Percentiles rank a stretch among this genome's conserved stretches.
These are phyloP conservation scores for Besnoitia besnoiti DNA, from an alignment of 169 alveolate species.

Conservation along the genomic window DNA sequence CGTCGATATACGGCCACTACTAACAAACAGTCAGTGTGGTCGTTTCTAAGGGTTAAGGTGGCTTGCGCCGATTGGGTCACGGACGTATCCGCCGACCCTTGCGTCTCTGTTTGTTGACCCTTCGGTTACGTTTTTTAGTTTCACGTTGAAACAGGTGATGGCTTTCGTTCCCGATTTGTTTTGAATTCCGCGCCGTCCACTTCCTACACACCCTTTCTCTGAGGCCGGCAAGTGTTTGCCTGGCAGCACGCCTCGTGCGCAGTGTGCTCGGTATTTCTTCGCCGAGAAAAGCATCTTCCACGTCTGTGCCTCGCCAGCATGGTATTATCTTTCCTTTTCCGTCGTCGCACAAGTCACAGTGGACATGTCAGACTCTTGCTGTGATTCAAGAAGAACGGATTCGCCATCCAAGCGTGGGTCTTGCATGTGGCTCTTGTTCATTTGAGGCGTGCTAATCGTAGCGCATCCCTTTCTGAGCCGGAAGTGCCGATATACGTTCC, in stretches of 20 bases:
- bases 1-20: not conserved
- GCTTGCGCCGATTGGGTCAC: not conserved
- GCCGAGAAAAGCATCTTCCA: too few species aligned
- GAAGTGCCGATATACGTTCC: too few species aligned
- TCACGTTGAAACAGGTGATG: not conserved
- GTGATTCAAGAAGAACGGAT: too few species aligned
- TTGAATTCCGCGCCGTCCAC: not conserved
- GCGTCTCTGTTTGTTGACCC: not conserved
- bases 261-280: not conserved
- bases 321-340: too few species aligned
- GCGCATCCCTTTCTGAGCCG: too few species aligned
- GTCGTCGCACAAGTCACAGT: too few species aligned
- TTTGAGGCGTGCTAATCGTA: too few species aligned
- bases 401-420: too few species aligned
- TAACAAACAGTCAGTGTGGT: not conserved
- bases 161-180: not conserved
- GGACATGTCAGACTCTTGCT: too few species aligned
- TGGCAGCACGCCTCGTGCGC: not conserved
- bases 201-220: too few species aligned
- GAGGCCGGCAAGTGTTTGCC: not conserved
- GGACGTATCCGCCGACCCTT: not conserved
- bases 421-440: too few species aligned
- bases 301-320: too few species aligned
- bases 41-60: not conserved
- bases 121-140: not conserved